phyloP scores from a whole-genome alignment of 208 protist species.

The Wallacemonas rigidus region DNA sequence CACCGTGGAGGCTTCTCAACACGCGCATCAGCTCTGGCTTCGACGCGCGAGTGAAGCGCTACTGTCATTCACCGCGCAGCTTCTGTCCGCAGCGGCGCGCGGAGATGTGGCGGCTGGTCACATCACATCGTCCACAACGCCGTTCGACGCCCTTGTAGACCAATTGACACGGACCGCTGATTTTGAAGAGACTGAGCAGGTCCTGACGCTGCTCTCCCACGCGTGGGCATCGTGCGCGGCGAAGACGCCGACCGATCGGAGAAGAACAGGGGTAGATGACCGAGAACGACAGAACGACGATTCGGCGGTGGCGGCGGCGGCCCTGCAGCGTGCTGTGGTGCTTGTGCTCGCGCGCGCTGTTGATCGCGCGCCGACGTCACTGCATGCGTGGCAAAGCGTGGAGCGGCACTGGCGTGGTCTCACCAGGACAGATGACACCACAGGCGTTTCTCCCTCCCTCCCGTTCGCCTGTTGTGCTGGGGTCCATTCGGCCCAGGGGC shows the following conservation, averaged over 20 bases:
- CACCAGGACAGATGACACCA: too few relatives aligned
- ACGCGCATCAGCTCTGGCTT: neutral
- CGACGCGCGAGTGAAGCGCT: slow-evolving; percentile 5
- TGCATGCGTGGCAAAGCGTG: neutral
- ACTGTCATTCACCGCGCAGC: neutral
- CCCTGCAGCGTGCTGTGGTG: neutral
- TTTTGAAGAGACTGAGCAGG: neutral
- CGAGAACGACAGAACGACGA: too few relatives aligned
- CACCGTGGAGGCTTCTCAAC: neutral
- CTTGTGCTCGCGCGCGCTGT: slow-evolving; percentile 9
- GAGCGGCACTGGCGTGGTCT: slow-evolving; percentile 4
- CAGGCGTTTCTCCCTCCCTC: too few relatives aligned
- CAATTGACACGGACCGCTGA: neutral
- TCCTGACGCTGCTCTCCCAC: neutral
- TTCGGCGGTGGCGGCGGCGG: neutral
- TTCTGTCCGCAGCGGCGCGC: neutral
- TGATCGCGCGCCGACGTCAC: slow-evolving; percentile 2
- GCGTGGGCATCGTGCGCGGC: too few relatives aligned
- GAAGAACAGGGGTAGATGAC: too few relatives aligned
- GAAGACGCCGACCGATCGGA: too few relatives aligned
- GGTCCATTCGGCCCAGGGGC: neutral
- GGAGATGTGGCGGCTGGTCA: neutral
- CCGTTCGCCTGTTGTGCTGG: too few relatives aligned
- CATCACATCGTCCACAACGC: too few relatives aligned
- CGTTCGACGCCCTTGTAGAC: neutral